A percentile compares a stretch with the other conserved stretches of the same genome.
These are phyloP conservation scores for Aurinia saxatilis DNA, from an alignment of 345 rosid genomes.

Conservation along the genomic window DNA sequence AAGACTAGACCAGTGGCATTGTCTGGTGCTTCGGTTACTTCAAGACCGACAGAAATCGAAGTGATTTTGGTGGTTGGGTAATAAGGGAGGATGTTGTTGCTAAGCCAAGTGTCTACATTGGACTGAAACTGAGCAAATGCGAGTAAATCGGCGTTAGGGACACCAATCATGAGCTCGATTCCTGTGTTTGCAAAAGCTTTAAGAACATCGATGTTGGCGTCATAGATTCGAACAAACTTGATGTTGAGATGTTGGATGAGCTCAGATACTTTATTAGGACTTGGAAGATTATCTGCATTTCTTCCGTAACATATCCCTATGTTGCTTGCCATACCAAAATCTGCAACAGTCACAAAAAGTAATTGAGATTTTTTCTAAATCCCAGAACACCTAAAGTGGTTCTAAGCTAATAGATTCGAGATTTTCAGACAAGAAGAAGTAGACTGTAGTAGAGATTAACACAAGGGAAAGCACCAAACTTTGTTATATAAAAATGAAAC, in stretches of 20 bases:
- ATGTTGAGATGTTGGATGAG: constrained; percentile 59
- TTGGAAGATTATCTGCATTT: constrained; percentile 94
- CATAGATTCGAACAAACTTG: constrained; percentile 76
- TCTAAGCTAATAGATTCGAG: constrained; percentile 8
- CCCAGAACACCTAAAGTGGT: neutral
- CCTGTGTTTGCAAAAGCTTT: constrained; percentile 88
- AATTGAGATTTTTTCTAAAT: neutral
- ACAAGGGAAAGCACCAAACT: neutral
- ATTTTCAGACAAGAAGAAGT: constrained; percentile 2
- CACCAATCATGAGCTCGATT: constrained; percentile 82
- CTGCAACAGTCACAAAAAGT: constrained; percentile 25
- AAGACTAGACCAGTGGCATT: constrained; percentile 62
- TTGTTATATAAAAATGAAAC: neutral
- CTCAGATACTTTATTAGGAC: constrained; percentile 61
- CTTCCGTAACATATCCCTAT: constrained; percentile 92
- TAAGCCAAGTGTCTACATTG: constrained; percentile 81
- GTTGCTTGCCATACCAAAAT: constrained; percentile 50
- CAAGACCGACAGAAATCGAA: constrained; percentile 76
- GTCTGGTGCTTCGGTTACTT: constrained; percentile 56
- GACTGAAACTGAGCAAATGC: constrained; percentile 89
- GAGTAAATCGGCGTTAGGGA: constrained; percentile 71
- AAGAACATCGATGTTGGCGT: constrained; percentile 80
- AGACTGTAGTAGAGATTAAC: neutral
- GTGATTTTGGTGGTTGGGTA: constrained; percentile 79
- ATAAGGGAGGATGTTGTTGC: constrained; percentile 75